Evolutionary conservation across 1,139 yeast species (phyloP).

Genomic region (Candida gigantensis): DNA sequence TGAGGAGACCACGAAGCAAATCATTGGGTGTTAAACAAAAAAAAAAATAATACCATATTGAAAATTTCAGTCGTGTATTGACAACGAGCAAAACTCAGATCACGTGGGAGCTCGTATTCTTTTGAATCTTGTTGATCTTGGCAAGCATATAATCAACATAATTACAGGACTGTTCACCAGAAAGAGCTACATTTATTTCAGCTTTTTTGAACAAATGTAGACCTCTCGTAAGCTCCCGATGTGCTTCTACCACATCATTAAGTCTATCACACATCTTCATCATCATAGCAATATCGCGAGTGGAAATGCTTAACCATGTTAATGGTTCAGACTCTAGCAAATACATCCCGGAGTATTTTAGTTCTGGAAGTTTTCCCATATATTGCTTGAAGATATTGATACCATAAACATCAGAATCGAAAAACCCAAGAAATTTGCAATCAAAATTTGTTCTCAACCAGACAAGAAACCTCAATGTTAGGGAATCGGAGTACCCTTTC

Average conservation of each 20-base stretch:
- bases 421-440: slow-evolving; percentile 30
- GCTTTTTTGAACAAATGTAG: slow-evolving; percentile 55
- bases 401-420: slow-evolving; percentile 72
- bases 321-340: slow-evolving; percentile 42
- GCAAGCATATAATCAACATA: slow-evolving; percentile 7
- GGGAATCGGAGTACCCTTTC: slow-evolving; percentile 62
- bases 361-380: slow-evolving; percentile 12
- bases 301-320: slow-evolving; percentile 30
- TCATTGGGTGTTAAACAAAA: not conserved
- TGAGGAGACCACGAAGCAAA: too few relatives aligned
- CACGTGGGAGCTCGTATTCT: slow-evolving; percentile 7
- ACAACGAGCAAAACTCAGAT: slow-evolving; percentile 1
- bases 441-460: slow-evolving; percentile 17
- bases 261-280: slow-evolving; percentile 22
- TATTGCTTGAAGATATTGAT: slow-evolving; percentile 53
- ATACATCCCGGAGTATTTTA: slow-evolving; percentile 28
- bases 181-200: slow-evolving; percentile 50
- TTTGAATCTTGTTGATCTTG: not conserved
- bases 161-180: not conserved
- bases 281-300: slow-evolving; percentile 38
- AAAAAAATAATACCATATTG: not conserved
- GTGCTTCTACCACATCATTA: slow-evolving; percentile 7
- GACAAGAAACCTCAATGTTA: slow-evolving; percentile 25
- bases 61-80: slow-evolving; percentile 2
- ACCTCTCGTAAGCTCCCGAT: slow-evolving; percentile 54